These are phyloP conservation scores for Gynochthodes officinalis DNA, from an alignment of 257 asterid species.

Conservation along the genomic window DNA sequence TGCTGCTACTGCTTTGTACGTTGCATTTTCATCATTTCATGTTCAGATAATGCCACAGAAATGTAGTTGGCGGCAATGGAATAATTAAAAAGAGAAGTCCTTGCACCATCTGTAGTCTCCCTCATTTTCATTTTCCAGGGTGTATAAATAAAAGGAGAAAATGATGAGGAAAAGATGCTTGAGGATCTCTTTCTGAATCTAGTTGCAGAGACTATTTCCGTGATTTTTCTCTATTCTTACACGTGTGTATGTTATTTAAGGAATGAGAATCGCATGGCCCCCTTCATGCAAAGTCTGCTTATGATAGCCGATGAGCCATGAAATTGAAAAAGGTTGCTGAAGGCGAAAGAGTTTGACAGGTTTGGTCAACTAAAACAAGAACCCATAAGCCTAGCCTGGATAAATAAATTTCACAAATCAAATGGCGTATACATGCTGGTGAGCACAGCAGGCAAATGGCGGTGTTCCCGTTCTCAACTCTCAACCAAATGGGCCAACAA, in stretches of 20 bases:
- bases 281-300: too few relatives aligned
- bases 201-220: too few relatives aligned
- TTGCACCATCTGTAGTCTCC: not conserved
- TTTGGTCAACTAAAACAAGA: conserved; percentile 3
- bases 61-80: not conserved
- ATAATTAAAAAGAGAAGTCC: not conserved
- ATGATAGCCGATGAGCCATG: not conserved
- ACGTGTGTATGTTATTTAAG: not conserved
- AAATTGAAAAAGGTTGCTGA: too few relatives aligned
- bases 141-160: not conserved
- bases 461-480: not conserved
- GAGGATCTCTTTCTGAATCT: too few relatives aligned
- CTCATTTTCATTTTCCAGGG: not conserved
- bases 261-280: too few relatives aligned
- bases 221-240: too few relatives aligned
- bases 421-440: too few relatives aligned
- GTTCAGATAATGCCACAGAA: not conserved
- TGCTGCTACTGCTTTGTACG: not conserved
- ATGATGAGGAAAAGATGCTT: too few relatives aligned
- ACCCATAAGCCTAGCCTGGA: too few relatives aligned
- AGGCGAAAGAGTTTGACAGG: too few relatives aligned
- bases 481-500: not conserved
- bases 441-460: too few relatives aligned
- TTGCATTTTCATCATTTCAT: not conserved
- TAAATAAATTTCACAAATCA: too few relatives aligned